Evolutionary conservation across 2,329 filamentous ascomycete species (phyloP).

Genomic region (Fusarium buharicum): DNA sequence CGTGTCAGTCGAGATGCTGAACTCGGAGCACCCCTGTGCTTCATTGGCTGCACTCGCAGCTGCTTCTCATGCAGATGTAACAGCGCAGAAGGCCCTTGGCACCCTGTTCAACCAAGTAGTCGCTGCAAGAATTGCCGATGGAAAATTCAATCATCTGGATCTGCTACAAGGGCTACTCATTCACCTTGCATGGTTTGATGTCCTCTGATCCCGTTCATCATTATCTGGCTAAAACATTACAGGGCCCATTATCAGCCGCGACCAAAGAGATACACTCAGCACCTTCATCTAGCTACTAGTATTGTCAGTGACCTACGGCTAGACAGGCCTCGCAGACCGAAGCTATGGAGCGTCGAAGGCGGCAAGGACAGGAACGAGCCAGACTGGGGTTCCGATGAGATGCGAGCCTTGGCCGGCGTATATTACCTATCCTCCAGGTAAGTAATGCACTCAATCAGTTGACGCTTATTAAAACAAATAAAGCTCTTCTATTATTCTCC

Average conservation of each 20-base stretch:
- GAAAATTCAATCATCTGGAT: constrained; percentile 42
- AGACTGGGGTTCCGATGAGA: constrained; percentile 46
- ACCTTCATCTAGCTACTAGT: constrained; percentile 45
- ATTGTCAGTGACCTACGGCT: constrained; percentile 48
- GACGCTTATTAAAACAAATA: fast-evolving
- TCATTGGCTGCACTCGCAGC: constrained; percentile 45
- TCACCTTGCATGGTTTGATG: constrained; percentile 45
- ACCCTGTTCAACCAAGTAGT: constrained; percentile 44
- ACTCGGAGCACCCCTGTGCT: constrained; percentile 34
- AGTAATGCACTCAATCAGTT: no score
- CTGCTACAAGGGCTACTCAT: constrained; percentile 48
- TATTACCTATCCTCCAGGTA: constrained; percentile 49
- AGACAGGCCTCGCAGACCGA: constrained; percentile 41
- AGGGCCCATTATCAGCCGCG: constrained; percentile 50
- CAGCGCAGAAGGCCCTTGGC: constrained; percentile 35
- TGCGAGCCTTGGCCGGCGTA: constrained; percentile 44
- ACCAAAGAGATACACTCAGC: constrained; percentile 45
- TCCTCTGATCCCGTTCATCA: fast-evolving
- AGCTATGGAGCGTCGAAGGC: constrained; percentile 43
- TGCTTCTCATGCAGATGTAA: constrained; percentile 30
- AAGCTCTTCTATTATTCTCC: constrained; percentile 47
- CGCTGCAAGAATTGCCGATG: constrained; percentile 25
- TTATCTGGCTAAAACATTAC: not conserved
- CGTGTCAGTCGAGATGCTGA: constrained; percentile 27
- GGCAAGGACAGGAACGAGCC: constrained; percentile 29